Conservation (phyloP, 371 early-diverging fungal species). For the Globomyces sp. region DNA sequence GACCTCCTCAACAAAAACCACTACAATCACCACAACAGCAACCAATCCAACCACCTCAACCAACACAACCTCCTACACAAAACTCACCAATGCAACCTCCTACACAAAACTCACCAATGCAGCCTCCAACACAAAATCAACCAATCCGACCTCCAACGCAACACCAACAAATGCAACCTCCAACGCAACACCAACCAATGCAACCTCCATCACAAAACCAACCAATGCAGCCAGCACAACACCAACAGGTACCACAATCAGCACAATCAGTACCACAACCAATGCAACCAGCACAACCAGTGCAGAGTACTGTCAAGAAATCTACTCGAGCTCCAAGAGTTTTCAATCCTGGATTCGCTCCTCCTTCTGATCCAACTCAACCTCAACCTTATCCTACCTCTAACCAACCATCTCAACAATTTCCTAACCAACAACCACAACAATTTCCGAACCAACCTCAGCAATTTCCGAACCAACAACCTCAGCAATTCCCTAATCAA, state of each 20-base stretch:
- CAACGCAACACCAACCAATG: neutral
- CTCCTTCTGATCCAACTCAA: neutral
- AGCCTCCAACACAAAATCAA: neutral
- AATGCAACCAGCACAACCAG: neutral
- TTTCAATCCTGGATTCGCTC: neutral
- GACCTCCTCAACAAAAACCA: too few species aligned
- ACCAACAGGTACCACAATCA: neutral
- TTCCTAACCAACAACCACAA: constrained; percentile 10
- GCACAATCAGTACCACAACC: neutral
- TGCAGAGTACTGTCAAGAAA: neutral
- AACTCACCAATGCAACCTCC: neutral
- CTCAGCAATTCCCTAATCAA: neutral
- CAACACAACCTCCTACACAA: too few species aligned
- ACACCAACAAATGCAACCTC: neutral
- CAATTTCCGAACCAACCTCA: constrained; percentile 5
- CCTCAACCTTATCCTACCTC: neutral
- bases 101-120: neutral
- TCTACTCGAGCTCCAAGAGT: neutral
- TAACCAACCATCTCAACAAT: neutral
- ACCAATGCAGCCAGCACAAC: neutral
- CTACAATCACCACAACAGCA: too few species aligned
- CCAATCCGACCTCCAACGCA: neutral
- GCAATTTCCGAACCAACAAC: constrained; percentile 15
- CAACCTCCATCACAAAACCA: neutral
- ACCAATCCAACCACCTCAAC: too few species aligned